A percentile compares a stretch with the other conserved stretches of the same genome.
Conservation (phyloP, 805 yeast species). For the Lachancea mirantina region DNA sequence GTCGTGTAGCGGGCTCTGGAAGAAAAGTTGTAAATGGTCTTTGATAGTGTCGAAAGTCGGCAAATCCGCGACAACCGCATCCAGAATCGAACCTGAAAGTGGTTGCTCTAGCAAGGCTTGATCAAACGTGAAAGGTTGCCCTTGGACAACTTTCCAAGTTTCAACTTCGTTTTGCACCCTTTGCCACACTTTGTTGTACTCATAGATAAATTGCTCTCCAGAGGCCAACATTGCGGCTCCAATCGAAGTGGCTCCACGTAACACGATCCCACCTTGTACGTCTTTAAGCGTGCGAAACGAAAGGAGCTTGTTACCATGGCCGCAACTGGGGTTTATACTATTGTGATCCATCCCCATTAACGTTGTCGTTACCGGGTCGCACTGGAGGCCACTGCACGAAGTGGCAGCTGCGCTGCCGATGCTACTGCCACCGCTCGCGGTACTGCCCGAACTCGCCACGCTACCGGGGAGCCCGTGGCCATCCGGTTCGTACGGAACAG, state of each 20-base stretch:
- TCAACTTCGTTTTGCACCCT: conserved; percentile 22
- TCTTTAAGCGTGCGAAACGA: too few species aligned
- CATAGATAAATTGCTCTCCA: conserved; percentile 15
- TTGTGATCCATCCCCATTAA: too few species aligned
- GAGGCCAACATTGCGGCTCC: conserved; percentile 16
- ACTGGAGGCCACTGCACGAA: too few species aligned
- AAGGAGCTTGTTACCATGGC: not conserved
- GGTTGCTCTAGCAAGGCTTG: conserved; percentile 10
- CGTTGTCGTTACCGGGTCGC: not conserved
- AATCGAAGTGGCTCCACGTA: conserved; percentile 29
- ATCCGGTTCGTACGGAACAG: not conserved
- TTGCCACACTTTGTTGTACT: conserved; percentile 20
- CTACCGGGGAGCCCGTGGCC: not conserved
- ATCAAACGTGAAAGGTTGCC: conserved; percentile 15
- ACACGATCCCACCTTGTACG: conserved; percentile 19
- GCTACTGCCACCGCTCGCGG: not conserved
- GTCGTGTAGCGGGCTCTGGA: conserved; percentile 7
- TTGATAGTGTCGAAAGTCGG: conserved; percentile 5
- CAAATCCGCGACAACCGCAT: conserved; percentile 5
- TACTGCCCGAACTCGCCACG: not conserved
- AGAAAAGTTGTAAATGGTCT: conserved; percentile 1
- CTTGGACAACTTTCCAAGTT: conserved; percentile 16
- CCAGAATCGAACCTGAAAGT: conserved; percentile 1
- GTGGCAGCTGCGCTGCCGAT: not conserved
- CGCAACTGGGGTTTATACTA: too few species aligned